Evolutionary conservation across 2,329 filamentous ascomycete species (phyloP).

Genomic region (Botrytis galanthina): DNA sequence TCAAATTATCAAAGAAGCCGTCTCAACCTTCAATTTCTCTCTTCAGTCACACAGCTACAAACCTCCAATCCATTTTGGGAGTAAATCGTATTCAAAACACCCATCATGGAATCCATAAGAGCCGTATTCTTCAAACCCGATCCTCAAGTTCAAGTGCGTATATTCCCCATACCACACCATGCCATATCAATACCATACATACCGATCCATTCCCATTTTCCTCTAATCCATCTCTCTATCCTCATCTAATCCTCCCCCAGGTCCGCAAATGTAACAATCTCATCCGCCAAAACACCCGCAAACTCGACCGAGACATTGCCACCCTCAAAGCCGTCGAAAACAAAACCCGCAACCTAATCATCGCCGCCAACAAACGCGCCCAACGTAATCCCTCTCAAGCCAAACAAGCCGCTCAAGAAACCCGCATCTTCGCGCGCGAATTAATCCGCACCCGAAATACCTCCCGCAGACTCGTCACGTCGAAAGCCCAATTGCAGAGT

Average conservation of each 20-base stretch:
- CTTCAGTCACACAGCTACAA: background rate
- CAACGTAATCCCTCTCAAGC: conserved; percentile 76
- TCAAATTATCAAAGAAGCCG: background rate
- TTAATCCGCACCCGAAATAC: conserved; percentile 80
- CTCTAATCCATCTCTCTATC: background rate
- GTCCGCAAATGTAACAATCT: conserved; percentile 93
- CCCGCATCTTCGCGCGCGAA: conserved; percentile 84
- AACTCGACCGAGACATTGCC: conserved; percentile 89
- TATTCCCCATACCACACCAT: background rate
- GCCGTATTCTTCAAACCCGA: conserved; percentile 88
- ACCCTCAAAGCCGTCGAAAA: conserved; percentile 74
- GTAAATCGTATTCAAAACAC: background rate
- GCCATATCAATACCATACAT: background rate
- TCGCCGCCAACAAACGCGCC: conserved; percentile 76
- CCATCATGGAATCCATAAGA: conserved; percentile 78
- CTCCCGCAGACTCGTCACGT: conserved; percentile 70
- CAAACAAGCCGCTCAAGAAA: conserved; percentile 76
- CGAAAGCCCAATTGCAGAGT: conserved; percentile 85
- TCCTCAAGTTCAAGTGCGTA: conserved; percentile 81
- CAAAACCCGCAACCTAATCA: conserved; percentile 82
- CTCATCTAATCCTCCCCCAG: conserved; percentile 47
- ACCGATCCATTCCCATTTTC: conserved; percentile 16
- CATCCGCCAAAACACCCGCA: conserved; percentile 85
- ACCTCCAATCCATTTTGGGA: no score
- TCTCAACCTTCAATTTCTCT: background rate